Evolutionary conservation across 805 yeast genomes (phyloP), one percentile per base, ranked within the genome.

Genomic region (Candida stauntonica): DNA sequence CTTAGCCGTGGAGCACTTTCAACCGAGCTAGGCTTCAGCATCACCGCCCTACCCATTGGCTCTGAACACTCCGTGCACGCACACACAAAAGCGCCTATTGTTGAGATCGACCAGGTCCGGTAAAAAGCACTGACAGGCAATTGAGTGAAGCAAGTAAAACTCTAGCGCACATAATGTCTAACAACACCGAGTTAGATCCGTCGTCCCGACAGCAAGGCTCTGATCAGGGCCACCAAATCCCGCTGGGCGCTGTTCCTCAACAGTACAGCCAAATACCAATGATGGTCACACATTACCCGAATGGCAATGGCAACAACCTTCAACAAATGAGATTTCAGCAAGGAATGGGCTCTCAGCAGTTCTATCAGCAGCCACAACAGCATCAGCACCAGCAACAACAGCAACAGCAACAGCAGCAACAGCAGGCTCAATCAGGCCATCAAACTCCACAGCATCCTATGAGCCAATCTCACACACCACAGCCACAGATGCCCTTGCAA

Each of bases 261-360:
- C 41, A 33, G 26, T 31, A 29, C 23, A 20, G n/a, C 18, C 49
- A 46, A 33, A 29, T 49, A 18, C 54, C 54, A 6, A 19, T 47
- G 41, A 45, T 51, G 46, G 50, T 47, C 9, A 11, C 53, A 12
- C 55, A 51, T 24, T 51, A 50, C 20, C 51, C 50, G 6, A 30
- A 29, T 23, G 33, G 36, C n/a, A 41, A 33, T 24, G 8, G 26
- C 17, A 37, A 31, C 19, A 27, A 36, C n/a, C n/a, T 37, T 13
- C 48, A 45, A 28, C 52, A 45, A 19, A 39, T 36, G 14, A 43
- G 40, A 19, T 50, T 50, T 29, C 54, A 46, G 18, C 51, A 42
- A 23, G 29, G 21, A 7, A 32, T 36, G 27, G 33, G 30, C 6
- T 34, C 35, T 17, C 39, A 33, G 16, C 46, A 32, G 14, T 39